Conservation (phyloP, 495 filamentous ascomycete genomes). For the Sabuloglossum arenarium region DNA sequence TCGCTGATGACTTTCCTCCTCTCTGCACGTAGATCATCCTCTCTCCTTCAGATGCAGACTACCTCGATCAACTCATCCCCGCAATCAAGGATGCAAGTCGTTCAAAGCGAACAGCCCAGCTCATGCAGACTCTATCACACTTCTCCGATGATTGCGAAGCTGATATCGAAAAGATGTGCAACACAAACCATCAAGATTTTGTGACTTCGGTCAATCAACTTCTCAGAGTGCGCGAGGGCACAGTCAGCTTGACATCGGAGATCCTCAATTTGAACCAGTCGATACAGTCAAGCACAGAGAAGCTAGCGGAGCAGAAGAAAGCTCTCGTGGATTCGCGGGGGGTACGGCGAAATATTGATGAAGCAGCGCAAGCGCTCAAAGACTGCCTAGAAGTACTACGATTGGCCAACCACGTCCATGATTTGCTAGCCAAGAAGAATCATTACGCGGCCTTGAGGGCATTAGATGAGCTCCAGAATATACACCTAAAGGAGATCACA, state of each 20-base stretch:
- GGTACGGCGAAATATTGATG: slow-evolving; percentile 90
- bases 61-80: slow-evolving; percentile 84
- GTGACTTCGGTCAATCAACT: slow-evolving; percentile 82
- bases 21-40: slow-evolving; percentile 52
- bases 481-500: slow-evolving; percentile 78
- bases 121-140: slow-evolving; percentile 55
- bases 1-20: background rate
- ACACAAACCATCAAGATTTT: slow-evolving; percentile 92
- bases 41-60: slow-evolving; percentile 76
- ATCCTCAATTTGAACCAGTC: slow-evolving; percentile 83
- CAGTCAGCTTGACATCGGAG: slow-evolving; percentile 69
- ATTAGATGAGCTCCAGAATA: slow-evolving; percentile 87
- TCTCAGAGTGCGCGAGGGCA: slow-evolving; percentile 73
- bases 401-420: slow-evolving; percentile 85
- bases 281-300: slow-evolving; percentile 89
- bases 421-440: slow-evolving; percentile 72
- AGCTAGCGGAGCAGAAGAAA: slow-evolving; percentile 85
- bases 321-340: slow-evolving; percentile 73
- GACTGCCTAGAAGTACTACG: slow-evolving; percentile 83
- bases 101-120: slow-evolving; percentile 47
- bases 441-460: slow-evolving; percentile 90
- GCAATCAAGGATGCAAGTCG: slow-evolving; percentile 75
- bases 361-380: slow-evolving; percentile 71
- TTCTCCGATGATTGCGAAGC: slow-evolving; percentile 71
- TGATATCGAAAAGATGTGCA: slow-evolving; percentile 88